phyloP scores from a whole-genome alignment of 495 filamentous ascomycete genomes.

The Penicillium canariense region DNA sequence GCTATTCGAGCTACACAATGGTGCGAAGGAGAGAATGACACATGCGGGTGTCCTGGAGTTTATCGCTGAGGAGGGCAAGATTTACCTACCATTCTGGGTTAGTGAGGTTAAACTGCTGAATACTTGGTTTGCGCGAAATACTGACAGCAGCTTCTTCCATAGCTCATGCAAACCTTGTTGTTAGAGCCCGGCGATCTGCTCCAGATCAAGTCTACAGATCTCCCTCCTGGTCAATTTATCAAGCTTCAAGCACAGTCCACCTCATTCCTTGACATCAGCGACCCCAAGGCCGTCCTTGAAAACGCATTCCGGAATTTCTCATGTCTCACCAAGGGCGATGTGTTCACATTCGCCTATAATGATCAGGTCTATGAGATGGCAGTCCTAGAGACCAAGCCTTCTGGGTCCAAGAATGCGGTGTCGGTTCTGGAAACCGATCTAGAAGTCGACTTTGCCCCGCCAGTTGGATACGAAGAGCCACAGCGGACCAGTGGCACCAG shows the following conservation, averaged over 20 bases:
- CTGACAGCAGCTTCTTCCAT: constrained; percentile 12
- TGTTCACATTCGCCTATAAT: constrained; percentile 95
- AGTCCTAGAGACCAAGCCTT: constrained; percentile 88
- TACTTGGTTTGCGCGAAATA: not conserved
- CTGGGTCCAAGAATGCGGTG: constrained; percentile 71
- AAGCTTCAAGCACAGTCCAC: constrained; percentile 93
- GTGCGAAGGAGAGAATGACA: constrained; percentile 69
- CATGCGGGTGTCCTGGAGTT: constrained; percentile 97
- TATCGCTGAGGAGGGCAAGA: constrained; percentile 93
- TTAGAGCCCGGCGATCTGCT: constrained; percentile 91
- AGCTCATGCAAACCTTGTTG: constrained; percentile 91
- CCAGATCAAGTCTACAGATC: constrained; percentile 89
- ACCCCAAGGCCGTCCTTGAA: constrained; percentile 97
- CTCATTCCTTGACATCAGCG: constrained; percentile 90
- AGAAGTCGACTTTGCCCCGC: constrained; percentile 90
- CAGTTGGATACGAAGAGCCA: constrained; percentile 90
- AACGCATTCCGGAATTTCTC: constrained; percentile 94
- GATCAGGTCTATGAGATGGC: constrained; percentile 89
- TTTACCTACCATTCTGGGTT: constrained; percentile 95
- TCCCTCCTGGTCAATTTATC: constrained; percentile 84
- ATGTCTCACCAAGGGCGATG: constrained; percentile 83
- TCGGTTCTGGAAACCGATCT: constrained; percentile 94
- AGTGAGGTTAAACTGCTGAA: constrained; percentile 20
- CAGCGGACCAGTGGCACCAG: constrained; percentile 57
- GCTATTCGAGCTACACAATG: constrained; percentile 92